phyloP scores from a whole-genome alignment of 2,329 filamentous ascomycete species.

The Alternaria sp. region DNA sequence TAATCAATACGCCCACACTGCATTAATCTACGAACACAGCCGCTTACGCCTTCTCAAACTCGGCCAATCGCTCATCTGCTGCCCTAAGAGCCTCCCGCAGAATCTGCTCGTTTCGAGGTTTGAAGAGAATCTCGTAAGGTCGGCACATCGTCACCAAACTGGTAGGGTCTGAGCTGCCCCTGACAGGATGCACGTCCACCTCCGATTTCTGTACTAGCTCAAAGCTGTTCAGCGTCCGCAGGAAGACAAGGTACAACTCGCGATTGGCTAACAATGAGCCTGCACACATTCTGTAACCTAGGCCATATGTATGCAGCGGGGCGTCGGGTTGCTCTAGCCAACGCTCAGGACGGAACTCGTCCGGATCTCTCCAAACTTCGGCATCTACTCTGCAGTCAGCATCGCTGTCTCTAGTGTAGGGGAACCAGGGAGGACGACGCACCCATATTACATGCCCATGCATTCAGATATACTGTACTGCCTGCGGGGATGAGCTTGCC shows the following conservation, averaged over 20 bases:
- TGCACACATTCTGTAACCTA: constrained; percentile 74
- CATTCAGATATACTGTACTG: constrained; percentile 71
- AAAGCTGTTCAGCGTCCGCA: constrained; percentile 70
- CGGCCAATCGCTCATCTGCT: constrained; percentile 39
- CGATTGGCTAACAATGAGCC: constrained; percentile 70
- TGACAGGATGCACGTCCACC: constrained; percentile 67
- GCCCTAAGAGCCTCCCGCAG: constrained; percentile 55
- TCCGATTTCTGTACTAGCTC: constrained; percentile 64
- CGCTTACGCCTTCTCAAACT: constrained; percentile 18
- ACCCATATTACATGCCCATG: constrained; percentile 76
- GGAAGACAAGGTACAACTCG: constrained; percentile 71
- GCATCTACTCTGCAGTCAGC: constrained; percentile 51
- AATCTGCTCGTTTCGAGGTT: constrained; percentile 62
- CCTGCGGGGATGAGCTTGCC: constrained; percentile 68
- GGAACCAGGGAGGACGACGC: constrained; percentile 52
- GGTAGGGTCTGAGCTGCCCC: constrained; percentile 68
- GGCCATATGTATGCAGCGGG: constrained; percentile 71
- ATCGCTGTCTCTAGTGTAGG: neutral
- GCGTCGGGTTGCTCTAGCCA: constrained; percentile 72
- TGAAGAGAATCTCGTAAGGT: constrained; percentile 66
- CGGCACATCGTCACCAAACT: constrained; percentile 69
- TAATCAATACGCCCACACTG: neutral
- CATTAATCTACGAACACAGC: neutral
- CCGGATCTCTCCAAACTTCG: constrained; percentile 66
- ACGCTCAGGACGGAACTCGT: constrained; percentile 68